A percentile compares a stretch with the other conserved stretches of the same genome.
Evolutionary conservation across 305 asterid species (phyloP).

Genomic region (Fraxinus platypoda): DNA sequence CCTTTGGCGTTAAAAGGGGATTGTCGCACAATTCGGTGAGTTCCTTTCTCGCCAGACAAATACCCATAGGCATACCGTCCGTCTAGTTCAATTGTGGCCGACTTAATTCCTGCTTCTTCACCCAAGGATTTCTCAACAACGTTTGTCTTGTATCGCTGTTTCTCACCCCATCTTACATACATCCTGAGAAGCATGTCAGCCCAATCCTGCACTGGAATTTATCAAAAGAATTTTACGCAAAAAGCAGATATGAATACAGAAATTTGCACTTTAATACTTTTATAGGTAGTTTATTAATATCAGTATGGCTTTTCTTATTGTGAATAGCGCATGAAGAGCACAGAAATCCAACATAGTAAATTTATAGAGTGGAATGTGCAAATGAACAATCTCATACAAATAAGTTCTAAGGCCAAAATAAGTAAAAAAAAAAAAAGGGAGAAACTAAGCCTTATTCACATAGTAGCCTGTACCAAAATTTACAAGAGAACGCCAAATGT

Average conservation of each 20-base stretch:
- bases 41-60: conserved; percentile 96
- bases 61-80: conserved; percentile 91
- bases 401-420: neutral
- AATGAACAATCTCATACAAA: conserved; percentile 5
- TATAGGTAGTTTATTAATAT: neutral
- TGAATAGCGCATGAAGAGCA: conserved; percentile 1
- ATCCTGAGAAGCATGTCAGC: conserved; percentile 99
- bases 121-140: conserved; percentile 92
- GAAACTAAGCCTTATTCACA: neutral
- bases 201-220: conserved; percentile 98
- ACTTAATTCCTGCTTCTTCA: conserved; percentile 96
- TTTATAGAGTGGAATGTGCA: neutral
- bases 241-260: neutral
- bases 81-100: conserved; percentile 85
- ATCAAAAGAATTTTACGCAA: conserved; percentile 66
- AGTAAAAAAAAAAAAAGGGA: neutral
- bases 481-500: neutral
- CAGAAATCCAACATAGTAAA: neutral
- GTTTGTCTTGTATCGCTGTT: conserved; percentile 79
- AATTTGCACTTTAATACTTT: neutral
- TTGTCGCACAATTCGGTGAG: conserved; percentile 88
- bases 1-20: conserved; percentile 97
- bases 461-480: neutral
- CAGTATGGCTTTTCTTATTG: conserved; percentile 6
- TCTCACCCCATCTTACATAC: conserved; percentile 95